Percentiles rank a stretch among this genome's conserved stretches.
Evolutionary conservation across 106 monocot genomes (phyloP).

Genomic region (Hemerocallis citrina): DNA sequence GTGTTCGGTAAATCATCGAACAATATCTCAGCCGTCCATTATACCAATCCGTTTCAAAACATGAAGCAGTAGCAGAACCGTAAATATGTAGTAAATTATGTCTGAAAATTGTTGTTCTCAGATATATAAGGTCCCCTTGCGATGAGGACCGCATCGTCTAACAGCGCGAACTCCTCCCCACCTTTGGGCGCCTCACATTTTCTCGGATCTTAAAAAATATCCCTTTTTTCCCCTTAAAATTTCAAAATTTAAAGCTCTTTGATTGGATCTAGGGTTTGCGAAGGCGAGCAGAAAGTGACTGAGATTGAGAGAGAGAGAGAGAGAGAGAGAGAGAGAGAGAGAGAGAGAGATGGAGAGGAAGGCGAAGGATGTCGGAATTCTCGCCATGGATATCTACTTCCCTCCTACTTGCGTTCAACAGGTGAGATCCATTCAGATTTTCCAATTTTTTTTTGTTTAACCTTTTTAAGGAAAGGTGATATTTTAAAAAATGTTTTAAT

Average conservation of each 20-base stretch:
- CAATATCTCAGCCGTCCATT: too few relatives aligned
- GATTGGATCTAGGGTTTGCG: conserved; percentile 4
- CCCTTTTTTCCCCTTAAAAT: too few relatives aligned
- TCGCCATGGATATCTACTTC: conserved; percentile 74
- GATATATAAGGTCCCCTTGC: too few relatives aligned
- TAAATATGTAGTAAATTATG: too few relatives aligned
- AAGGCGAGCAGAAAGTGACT: too few relatives aligned
- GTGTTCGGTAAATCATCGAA: too few relatives aligned
- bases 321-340: not conserved
- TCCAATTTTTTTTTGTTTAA: not conserved
- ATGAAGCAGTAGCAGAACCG: too few relatives aligned
- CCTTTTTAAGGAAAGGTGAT: too few relatives aligned
- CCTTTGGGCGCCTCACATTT: not conserved
- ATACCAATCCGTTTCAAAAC: too few relatives aligned
- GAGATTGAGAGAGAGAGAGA: not conserved
- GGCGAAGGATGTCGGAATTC: conserved; percentile 56
- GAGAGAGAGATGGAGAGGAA: conserved; percentile 20
- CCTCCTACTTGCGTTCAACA: conserved; percentile 65
- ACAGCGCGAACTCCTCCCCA: conserved; percentile 1
- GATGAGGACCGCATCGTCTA: not conserved
- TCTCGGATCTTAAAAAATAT: not conserved
- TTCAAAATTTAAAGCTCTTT: not conserved
- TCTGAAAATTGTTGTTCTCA: too few relatives aligned
- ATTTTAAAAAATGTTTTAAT: too few relatives aligned
- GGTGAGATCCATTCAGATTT: too few relatives aligned